Conservation (phyloP, 805 yeast genomes). For the Spathaspora passalidarum region DNA sequence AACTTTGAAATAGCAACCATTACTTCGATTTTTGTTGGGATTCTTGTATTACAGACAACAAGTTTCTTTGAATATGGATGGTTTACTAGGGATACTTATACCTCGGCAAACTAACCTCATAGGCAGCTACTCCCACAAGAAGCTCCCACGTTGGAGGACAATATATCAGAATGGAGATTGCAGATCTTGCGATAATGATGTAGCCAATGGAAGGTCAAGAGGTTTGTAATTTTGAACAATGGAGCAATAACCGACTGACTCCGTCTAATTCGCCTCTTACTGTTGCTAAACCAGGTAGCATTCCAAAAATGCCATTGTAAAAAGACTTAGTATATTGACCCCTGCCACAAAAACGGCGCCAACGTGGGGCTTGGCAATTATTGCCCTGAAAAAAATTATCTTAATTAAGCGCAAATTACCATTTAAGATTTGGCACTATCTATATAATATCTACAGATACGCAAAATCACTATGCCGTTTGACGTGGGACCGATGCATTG, state of each 20-base stretch:
- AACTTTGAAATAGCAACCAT: slow-evolving; percentile 32
- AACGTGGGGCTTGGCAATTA: not conserved
- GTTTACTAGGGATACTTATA: not conserved
- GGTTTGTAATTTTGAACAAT: not conserved
- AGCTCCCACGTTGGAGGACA: not conserved
- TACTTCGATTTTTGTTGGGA: not conserved
- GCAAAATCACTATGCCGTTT: slow-evolving; percentile 3
- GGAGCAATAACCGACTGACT: not conserved
- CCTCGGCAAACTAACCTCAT: not conserved
- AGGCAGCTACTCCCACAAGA: not conserved
- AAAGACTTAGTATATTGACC: not conserved
- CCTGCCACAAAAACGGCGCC: not conserved
- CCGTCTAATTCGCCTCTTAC: not conserved
- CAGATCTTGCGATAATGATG: not conserved
- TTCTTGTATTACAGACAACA: not conserved
- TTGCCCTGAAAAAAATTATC: not conserved
- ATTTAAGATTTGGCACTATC: not conserved
- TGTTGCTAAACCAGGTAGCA: too few species aligned
- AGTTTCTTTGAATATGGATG: not conserved
- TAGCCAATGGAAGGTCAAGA: not conserved
- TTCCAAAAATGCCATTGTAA: not conserved
- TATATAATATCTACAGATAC: not conserved
- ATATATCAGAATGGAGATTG: not conserved
- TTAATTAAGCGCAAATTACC: not conserved
- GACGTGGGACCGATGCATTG: slow-evolving; percentile 8